Conservation (phyloP, 371 early-diverging fungal genomes). For the Mortierella sp. region DNA sequence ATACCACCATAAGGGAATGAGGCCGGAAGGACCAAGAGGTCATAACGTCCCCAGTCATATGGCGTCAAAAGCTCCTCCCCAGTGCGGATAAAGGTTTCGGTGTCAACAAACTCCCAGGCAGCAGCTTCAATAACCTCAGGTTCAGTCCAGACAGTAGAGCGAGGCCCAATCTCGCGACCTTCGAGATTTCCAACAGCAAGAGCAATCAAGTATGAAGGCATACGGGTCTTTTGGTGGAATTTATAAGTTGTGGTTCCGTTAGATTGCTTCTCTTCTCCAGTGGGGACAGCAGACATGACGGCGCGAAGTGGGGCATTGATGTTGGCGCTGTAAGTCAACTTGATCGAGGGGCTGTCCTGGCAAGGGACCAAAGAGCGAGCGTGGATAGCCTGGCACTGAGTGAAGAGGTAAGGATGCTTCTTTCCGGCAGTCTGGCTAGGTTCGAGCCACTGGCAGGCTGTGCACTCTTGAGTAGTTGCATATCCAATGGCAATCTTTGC, state of each 20-base stretch:
- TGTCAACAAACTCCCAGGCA: constrained; percentile 96
- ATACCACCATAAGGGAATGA: constrained; percentile 97
- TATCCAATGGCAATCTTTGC: constrained; percentile 79
- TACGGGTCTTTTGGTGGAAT: constrained; percentile 80
- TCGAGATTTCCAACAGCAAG: constrained; percentile 92
- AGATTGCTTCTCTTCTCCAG: constrained; percentile 59
- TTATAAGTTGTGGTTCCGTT: constrained; percentile 67
- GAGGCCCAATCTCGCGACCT: constrained; percentile 87
- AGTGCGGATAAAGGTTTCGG: constrained; percentile 88
- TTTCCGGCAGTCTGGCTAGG: constrained; percentile 96
- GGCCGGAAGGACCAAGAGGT: constrained; percentile 83
- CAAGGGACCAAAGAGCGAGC: constrained; percentile 93
- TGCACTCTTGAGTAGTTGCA: constrained; percentile 84
- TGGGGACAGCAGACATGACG: constrained; percentile 74
- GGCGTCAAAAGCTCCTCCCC: constrained; percentile 92
- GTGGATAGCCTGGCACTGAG: constrained; percentile 97
- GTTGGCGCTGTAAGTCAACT: constrained; percentile 89
- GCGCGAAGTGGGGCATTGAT: constrained; percentile 80
- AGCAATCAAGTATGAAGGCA: constrained; percentile 95
- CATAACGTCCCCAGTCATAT: constrained; percentile 98
- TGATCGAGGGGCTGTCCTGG: constrained; percentile 94
- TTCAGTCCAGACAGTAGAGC: constrained; percentile 96
- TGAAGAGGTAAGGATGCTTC: constrained; percentile 94
- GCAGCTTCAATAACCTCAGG: constrained; percentile 92
- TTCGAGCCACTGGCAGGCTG: constrained; percentile 92